Evolutionary conservation across 352 stramenopile genomes (phyloP).

Genomic region (Globisporangium middletonii): DNA sequence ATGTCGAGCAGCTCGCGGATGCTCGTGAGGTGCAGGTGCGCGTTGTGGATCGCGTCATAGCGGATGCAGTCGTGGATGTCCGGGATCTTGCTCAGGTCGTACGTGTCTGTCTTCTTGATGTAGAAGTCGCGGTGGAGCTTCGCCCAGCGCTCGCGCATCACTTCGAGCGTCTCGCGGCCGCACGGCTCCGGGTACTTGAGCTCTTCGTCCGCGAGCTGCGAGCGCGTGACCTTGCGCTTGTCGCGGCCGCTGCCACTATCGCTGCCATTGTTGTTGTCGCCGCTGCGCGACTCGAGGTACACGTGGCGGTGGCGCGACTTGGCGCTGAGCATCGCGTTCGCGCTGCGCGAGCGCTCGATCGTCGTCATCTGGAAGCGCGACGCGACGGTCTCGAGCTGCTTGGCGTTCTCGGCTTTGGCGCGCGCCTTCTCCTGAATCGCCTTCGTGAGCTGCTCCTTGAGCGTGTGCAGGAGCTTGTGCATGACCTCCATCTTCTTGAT

Average conservation of each 20-base stretch:
- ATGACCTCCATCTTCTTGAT: constrained; percentile 92
- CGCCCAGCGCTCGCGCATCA: constrained; percentile 89
- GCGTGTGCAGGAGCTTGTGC: constrained; percentile 89
- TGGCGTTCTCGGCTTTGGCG: constrained; percentile 39
- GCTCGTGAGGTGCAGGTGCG: constrained; percentile 90
- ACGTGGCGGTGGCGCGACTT: constrained; percentile 50
- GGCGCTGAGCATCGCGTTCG: constrained; percentile 41
- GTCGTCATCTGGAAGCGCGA: constrained; percentile 19
- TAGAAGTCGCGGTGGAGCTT: constrained; percentile 97
- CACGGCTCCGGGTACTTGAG: constrained; percentile 75
- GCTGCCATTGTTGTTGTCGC: constrained; percentile 26
- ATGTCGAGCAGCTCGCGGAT: constrained; percentile 93
- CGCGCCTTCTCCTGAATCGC: constrained; percentile 76
- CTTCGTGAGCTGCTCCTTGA: constrained; percentile 90
- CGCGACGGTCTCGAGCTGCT: constrained; percentile 34
- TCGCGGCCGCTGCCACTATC: constrained; percentile 8
- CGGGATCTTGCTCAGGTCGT: constrained; percentile 96
- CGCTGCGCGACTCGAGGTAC: constrained; percentile 31
- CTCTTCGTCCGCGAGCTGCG: constrained; percentile 39
- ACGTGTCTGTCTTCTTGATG: constrained; percentile 88
- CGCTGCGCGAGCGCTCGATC: constrained; percentile 62
- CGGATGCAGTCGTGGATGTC: constrained; percentile 98
- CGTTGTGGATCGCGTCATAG: constrained; percentile 98
- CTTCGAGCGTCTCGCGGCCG: constrained; percentile 75
- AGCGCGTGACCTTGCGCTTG: constrained; percentile 3